These are phyloP conservation scores for Calycina marina DNA, from an alignment of 2,329 filamentous ascomycete species.

Conservation along the genomic window DNA sequence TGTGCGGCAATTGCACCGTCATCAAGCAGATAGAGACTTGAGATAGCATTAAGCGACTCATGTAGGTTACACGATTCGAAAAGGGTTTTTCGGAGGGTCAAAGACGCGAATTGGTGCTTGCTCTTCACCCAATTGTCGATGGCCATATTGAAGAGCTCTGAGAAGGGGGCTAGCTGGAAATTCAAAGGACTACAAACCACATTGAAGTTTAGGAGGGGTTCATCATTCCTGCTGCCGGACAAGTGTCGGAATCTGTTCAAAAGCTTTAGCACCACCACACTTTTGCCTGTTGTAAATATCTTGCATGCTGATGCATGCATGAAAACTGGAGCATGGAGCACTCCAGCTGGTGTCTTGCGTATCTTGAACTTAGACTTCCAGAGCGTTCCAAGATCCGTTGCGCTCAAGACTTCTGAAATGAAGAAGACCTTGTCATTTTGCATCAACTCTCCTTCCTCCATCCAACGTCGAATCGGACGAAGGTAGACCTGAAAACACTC, in stretches of 20 bases:
- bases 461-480: constrained; percentile 68
- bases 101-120: constrained; percentile 57
- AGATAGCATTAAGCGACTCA: constrained; percentile 49
- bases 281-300: constrained; percentile 82
- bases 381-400: constrained; percentile 45
- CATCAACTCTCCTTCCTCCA: constrained; percentile 60
- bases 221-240: constrained; percentile 22
- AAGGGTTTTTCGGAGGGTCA: constrained; percentile 48
- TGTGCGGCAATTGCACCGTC: constrained; percentile 54
- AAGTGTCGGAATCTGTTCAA: constrained; percentile 38
- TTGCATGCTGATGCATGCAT: constrained; percentile 52
- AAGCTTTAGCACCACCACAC: constrained; percentile 66
- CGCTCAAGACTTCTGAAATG: constrained; percentile 42
- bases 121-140: constrained; percentile 66
- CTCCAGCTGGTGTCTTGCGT: constrained; percentile 41
- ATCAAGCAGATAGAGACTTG: constrained; percentile 60
- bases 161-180: constrained; percentile 47
- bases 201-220: constrained; percentile 39
- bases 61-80: constrained; percentile 55
- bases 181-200: constrained; percentile 34
- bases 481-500: constrained; percentile 73
- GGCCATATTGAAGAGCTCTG: constrained; percentile 55
- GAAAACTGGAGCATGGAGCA: constrained; percentile 58
- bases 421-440: constrained; percentile 61
- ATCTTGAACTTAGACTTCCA: constrained; percentile 68